These are phyloP conservation scores for Geotrichum australiense DNA, from an alignment of 1,139 yeast genomes.

Conservation along the genomic window DNA sequence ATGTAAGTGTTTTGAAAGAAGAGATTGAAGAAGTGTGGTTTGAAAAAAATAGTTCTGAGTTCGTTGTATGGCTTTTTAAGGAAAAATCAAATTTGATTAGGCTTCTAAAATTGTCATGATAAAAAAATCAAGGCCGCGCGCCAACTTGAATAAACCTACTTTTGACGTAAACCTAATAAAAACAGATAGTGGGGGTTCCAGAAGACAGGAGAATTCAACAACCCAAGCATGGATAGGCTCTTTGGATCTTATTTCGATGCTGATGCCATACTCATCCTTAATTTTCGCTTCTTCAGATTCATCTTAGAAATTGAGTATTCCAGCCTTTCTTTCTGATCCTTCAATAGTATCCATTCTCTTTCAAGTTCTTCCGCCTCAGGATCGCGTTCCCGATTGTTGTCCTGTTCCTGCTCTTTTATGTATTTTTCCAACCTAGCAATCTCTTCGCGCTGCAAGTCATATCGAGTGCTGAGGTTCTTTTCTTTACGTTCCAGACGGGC, in stretches of 20 bases:
- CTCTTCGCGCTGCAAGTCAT: constrained; percentile 23
- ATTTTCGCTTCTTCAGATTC: constrained; percentile 29
- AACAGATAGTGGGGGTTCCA: too few relatives aligned
- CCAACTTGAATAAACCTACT: too few relatives aligned
- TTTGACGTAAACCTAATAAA: background rate
- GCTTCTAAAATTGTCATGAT: too few relatives aligned
- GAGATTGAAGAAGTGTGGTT: background rate
- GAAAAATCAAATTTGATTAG: too few relatives aligned
- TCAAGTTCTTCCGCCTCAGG: too few relatives aligned
- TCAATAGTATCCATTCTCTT: too few relatives aligned
- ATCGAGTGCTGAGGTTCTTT: constrained; percentile 24
- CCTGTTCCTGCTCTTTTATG: constrained; percentile 3
- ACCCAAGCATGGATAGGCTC: too few relatives aligned
- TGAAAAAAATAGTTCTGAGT: constrained; percentile 2
- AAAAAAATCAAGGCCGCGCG: too few relatives aligned
- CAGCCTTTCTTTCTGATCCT: constrained; percentile 35
- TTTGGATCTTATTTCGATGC: too few relatives aligned
- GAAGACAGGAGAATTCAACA: too few relatives aligned
- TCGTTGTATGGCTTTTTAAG: background rate
- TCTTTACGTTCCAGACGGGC: constrained; percentile 26
- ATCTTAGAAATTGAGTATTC: constrained; percentile 32
- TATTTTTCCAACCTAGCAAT: background rate
- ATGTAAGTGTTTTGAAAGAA: too few relatives aligned
- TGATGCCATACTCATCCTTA: constrained; percentile 17
- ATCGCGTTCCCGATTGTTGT: constrained; percentile 5